A percentile compares a stretch with the other conserved stretches of the same genome.
Conservation (phyloP, 2,329 filamentous ascomycete species). For the Cytospora leucostoma region DNA sequence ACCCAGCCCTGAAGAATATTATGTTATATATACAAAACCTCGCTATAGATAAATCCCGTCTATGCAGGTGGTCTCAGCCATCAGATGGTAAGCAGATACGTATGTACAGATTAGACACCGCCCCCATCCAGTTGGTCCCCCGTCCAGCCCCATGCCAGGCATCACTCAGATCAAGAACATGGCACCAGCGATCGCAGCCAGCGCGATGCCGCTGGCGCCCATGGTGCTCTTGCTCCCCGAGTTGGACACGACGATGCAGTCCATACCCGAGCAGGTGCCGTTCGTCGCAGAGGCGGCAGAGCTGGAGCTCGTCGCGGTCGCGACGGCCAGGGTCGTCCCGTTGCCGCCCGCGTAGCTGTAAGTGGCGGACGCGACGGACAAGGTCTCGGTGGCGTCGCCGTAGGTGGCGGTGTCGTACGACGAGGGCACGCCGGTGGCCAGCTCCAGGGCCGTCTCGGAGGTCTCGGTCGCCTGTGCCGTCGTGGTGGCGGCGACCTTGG, state of each 20-base stretch:
- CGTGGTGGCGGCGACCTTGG: neutral
- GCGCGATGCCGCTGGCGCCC: constrained; percentile 19
- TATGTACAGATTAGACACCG: neutral
- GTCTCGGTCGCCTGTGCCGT: neutral
- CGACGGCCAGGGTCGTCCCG: constrained; percentile 12
- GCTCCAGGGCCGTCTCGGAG: constrained; percentile 12
- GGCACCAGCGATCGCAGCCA: constrained; percentile 21
- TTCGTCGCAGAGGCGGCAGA: neutral
- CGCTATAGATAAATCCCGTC: neutral
- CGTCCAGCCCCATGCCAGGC: too few species aligned
- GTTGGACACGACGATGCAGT: constrained; percentile 27
- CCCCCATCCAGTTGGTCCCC: neutral
- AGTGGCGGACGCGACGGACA: constrained; percentile 10
- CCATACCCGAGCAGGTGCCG: constrained; percentile 13
- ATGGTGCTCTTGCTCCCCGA: constrained; percentile 12
- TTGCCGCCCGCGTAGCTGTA: constrained; percentile 10
- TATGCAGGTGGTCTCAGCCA: neutral
- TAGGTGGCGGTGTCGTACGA: constrained; percentile 5
- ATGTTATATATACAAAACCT: neutral
- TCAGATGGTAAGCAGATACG: neutral
- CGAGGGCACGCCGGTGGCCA: constrained; percentile 16
- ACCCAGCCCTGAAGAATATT: neutral
- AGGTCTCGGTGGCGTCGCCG: constrained; percentile 12
- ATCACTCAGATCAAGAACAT: constrained; percentile 17
- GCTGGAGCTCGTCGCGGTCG: constrained; percentile 11